Percentiles rank a stretch among this genome's conserved stretches.
phyloP scores from a whole-genome alignment of 2,329 filamentous ascomycete species.

The Trichoderma pleuroti region DNA sequence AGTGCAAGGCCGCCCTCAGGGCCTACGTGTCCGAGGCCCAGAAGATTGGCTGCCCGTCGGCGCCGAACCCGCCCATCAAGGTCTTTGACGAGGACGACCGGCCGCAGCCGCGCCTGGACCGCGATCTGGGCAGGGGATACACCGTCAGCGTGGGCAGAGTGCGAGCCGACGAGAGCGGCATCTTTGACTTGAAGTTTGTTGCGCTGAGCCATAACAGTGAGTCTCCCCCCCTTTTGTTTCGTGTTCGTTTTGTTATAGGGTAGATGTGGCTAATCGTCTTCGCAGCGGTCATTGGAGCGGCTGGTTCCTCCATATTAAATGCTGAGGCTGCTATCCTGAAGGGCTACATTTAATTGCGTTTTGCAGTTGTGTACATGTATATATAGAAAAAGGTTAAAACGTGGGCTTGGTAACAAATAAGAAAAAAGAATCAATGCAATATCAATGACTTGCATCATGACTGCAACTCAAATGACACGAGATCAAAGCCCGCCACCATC shows the following conservation, averaged over 20 bases:
- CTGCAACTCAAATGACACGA: background rate
- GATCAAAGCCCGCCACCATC: background rate
- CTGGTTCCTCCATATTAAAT: constrained; percentile 93
- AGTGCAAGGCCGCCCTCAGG: constrained; percentile 2
- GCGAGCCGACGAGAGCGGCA: constrained; percentile 77
- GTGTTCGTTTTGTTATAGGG: background rate
- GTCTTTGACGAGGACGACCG: constrained; percentile 10
- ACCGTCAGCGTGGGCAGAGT: constrained; percentile 87
- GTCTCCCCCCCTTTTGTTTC: constrained; percentile 26
- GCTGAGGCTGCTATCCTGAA: constrained; percentile 89
- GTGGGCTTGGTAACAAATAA: background rate
- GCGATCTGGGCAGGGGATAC: constrained; percentile 81
- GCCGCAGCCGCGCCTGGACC: constrained; percentile 48
- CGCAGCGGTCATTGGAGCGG: constrained; percentile 82
- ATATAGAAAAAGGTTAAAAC: constrained; percentile 3
- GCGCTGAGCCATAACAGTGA: constrained; percentile 77
- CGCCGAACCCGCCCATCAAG: constrained; percentile 8
- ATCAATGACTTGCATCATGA: background rate
- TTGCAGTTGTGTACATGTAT: background rate
- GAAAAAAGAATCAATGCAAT: background rate
- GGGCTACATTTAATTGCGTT: constrained; percentile 62
- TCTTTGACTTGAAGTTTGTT: constrained; percentile 95
- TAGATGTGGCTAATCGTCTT: background rate
- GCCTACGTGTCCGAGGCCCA: constrained; percentile 6
- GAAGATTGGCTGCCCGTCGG: constrained; percentile 10